Base-by-base conservation (phyloP, 345 rosid genomes). In the Salix dunnii region DNA sequence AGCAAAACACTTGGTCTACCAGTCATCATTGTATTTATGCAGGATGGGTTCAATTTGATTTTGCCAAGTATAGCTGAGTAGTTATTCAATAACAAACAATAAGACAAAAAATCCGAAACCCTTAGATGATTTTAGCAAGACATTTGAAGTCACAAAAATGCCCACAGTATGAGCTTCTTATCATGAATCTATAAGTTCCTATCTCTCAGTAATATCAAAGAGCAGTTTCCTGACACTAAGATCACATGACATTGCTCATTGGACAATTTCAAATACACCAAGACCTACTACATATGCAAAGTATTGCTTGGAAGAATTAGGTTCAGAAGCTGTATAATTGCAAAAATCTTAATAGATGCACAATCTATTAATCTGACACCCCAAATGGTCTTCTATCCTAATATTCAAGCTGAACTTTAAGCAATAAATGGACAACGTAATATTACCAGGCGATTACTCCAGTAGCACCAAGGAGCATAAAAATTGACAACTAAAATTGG, bases 401-500 rank as follows among this genome's bases (percentile, higher is more conserved):
- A 20, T n/a, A 21, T n/a, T 63, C 66, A 43, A 30, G 17, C 64
- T 43, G 36, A 62, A 28, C 33, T 30, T 55, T 66, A 67, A 12
- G 40, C 61, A 38, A 84, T 30, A 60, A 40, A 77, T 14, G 27
- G 61, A 64, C 31, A 76, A 23, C 51, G 46, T 35, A 75, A 49
- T 80, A 74, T 82, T 91, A 94, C 98, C 97, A 96, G 87, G 85
- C 94, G 98, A 74, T 84, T 91, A 84, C 99, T 87, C 97, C 97
- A 96, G 82, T 83, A 85, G 86, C 99, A 96, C 99, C 99, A 96
- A 21, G 97, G 98, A 80, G 98, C 98, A 84, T 70, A 91, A 87
- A 96, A 96, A 85, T 96, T 96, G 77, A 96, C 97, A 61, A 85
- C 92, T 85, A 93, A 81, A 84, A 96, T 87, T 40, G 96, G 96